These are phyloP conservation scores for Casuarina equisetifolia DNA, from an alignment of 306 rosid genomes.

Conservation along the genomic window DNA sequence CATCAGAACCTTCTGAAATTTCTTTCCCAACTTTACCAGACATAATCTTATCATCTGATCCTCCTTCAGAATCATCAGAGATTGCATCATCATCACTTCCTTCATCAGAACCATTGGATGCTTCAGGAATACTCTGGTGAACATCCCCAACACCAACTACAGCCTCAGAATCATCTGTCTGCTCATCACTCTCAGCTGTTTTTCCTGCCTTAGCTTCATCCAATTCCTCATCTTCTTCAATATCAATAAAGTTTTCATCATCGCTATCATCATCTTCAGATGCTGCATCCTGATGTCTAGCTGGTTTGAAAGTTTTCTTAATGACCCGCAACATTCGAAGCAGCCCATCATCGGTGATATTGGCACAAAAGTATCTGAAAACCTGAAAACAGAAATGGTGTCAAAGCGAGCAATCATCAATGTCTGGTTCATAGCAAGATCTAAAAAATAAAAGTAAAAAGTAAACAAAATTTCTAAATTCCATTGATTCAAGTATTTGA, in stretches of 20 bases:
- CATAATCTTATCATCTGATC: slow-evolving; percentile 93
- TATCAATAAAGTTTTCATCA: slow-evolving; percentile 63
- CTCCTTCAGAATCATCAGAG: slow-evolving; percentile 93
- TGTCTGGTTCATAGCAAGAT: not conserved
- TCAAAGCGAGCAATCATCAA: slow-evolving; percentile 15
- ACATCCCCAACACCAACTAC: slow-evolving; percentile 55
- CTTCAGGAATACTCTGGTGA: slow-evolving; percentile 45
- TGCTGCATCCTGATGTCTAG: slow-evolving; percentile 69
- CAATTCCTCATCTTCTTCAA: slow-evolving; percentile 78
- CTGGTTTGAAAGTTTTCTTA: slow-evolving; percentile 71
- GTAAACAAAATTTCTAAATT: not conserved
- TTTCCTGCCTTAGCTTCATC: slow-evolving; percentile 74
- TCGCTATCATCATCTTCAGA: slow-evolving; percentile 53
- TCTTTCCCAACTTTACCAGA: slow-evolving; percentile 52
- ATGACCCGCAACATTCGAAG: slow-evolving; percentile 80
- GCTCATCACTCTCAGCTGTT: slow-evolving; percentile 81
- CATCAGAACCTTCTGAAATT: slow-evolving; percentile 66
- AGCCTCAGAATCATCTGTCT: slow-evolving; percentile 80
- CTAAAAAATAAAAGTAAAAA: not conserved
- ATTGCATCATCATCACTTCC: slow-evolving; percentile 94
- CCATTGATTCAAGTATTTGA: not conserved
- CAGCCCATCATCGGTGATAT: slow-evolving; percentile 71
- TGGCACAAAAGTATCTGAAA: slow-evolving; percentile 72
- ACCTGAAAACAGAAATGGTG: slow-evolving; percentile 50
- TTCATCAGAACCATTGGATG: slow-evolving; percentile 84